phyloP scores from a whole-genome alignment of 2,329 filamentous ascomycete species.

The Aspergillus novoparasiticus region DNA sequence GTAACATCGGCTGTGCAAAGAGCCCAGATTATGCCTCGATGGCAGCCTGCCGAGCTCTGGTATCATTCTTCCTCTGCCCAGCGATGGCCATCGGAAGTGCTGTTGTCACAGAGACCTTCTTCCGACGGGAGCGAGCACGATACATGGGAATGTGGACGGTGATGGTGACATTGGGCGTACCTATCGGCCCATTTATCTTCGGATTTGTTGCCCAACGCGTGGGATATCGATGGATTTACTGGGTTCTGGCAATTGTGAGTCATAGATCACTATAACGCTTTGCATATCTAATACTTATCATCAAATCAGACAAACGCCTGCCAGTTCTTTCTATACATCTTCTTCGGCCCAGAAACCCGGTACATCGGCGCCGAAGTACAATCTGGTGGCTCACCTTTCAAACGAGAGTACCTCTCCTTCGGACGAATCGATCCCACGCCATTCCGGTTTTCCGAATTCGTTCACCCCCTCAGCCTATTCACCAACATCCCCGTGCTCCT shows the following conservation, averaged over 20 bases:
- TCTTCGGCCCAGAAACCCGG: constrained; percentile 57
- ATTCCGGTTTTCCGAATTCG: constrained; percentile 51
- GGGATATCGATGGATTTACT: constrained; percentile 62
- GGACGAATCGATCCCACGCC: constrained; percentile 56
- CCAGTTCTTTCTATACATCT: constrained; percentile 58
- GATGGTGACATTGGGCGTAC: constrained; percentile 52
- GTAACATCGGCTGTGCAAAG: constrained; percentile 57
- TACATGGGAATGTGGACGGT: constrained; percentile 60
- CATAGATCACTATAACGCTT: constrained; percentile 14
- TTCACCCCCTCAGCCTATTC: constrained; percentile 53
- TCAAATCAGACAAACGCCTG: constrained; percentile 52
- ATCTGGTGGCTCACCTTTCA: constrained; percentile 28
- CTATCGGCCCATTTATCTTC: constrained; percentile 36
- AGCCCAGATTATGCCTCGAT: constrained; percentile 52
- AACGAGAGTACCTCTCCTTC: constrained; percentile 46
- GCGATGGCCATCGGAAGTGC: constrained; percentile 55
- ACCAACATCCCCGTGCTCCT: constrained; percentile 53
- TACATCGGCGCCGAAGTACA: constrained; percentile 40
- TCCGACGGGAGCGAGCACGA: constrained; percentile 53
- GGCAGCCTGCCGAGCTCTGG: constrained; percentile 53
- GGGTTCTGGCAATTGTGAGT: constrained; percentile 54
- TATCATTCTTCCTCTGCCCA: constrained; percentile 57
- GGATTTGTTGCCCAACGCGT: constrained; percentile 51
- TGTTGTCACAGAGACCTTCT: constrained; percentile 59
- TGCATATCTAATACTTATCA: constrained; percentile 14